Evolutionary conservation across 2,329 filamentous ascomycete genomes (phyloP), one percentile per base, ranked within the genome.

Genomic region (Ceratocystis colombiana): DNA sequence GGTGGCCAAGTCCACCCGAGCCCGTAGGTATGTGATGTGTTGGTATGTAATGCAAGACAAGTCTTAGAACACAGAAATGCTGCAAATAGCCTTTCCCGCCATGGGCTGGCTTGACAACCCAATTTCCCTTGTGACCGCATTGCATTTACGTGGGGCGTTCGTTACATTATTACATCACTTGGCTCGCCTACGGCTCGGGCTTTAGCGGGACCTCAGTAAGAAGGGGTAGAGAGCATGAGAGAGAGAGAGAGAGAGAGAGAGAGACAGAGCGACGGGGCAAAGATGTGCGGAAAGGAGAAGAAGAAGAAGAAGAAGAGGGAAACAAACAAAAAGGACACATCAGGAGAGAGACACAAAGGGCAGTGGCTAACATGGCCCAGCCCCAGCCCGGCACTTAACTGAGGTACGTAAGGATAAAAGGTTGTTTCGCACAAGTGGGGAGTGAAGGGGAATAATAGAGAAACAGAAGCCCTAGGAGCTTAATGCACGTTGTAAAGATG

Each of bases 91-190:
- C 3, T 55, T 55, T 25, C 50, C 22, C 50, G 30, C 6, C 44
- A 46, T n/a, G 8, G n/a, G n/a, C 44, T n/a, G 1, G n/a, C 12
- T 46, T 15, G 48, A 10, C 20, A 53, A 53, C n/a, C 48, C 7
- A 53, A 22, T 55, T 55, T 25, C 50, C 50, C 50, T 28, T 55
- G 22, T 55, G 22, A 30, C 12, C 25, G 50, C 22, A 55, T 55
- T 22, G 44, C 44, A 46, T n/a, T 20, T 28, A 7, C n/a, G 10
- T 55, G 50, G 22, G 25, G 53, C 12, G 6, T 57, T 57, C 12
- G 2, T 57, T 57, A 57, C 53, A 57, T 57, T 57, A 57, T 57
- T 57, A 33, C 53, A 57, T 57, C 22, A 30, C 53, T 53, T 20
- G 48, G 17, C 46, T 50, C n/a, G 46, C 46, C 7, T 22, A 22